Conservation (phyloP, 768 basidiomycete species). For the Pleurotus tuoliensis region DNA sequence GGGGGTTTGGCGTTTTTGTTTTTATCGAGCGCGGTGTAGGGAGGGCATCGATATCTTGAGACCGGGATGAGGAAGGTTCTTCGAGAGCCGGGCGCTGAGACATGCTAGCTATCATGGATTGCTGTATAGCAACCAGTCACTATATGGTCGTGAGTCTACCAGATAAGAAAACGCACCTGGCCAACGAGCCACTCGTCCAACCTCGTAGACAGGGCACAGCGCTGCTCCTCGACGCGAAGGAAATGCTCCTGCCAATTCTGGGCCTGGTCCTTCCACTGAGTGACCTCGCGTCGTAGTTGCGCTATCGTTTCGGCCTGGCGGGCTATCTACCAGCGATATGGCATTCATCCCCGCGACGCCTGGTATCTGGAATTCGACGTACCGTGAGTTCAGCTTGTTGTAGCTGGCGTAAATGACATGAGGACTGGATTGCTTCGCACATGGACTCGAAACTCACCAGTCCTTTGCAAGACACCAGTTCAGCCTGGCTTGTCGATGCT, state of each 20-base stretch:
- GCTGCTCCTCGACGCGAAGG: conserved; percentile 67
- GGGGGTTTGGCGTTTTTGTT: conserved; percentile 4
- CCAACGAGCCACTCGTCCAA: conserved; percentile 58
- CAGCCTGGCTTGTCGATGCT: conserved; percentile 39
- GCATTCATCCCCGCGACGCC: neutral
- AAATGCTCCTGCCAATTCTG: conserved; percentile 81
- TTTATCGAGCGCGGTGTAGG: neutral
- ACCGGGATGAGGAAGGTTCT: conserved; percentile 3
- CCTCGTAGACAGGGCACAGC: conserved; percentile 51
- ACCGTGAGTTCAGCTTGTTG: conserved; percentile 58
- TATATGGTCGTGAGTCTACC: neutral
- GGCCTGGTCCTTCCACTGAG: conserved; percentile 74
- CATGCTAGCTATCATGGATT: neutral
- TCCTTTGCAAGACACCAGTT: conserved; percentile 50
- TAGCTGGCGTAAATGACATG: conserved; percentile 28
- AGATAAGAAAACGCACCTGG: conserved; percentile 30
- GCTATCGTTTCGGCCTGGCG: conserved; percentile 59
- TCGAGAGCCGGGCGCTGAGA: neutral
- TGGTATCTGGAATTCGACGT: conserved; percentile 12
- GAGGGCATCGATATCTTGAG: neutral
- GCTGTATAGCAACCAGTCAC: neutral
- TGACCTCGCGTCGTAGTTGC: conserved; percentile 59
- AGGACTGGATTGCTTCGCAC: neutral
- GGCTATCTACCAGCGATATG: conserved; percentile 34
- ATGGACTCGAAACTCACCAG: conserved; percentile 33